Conservation (phyloP, 305 asterid genomes). For the Rubia peregrina region DNA sequence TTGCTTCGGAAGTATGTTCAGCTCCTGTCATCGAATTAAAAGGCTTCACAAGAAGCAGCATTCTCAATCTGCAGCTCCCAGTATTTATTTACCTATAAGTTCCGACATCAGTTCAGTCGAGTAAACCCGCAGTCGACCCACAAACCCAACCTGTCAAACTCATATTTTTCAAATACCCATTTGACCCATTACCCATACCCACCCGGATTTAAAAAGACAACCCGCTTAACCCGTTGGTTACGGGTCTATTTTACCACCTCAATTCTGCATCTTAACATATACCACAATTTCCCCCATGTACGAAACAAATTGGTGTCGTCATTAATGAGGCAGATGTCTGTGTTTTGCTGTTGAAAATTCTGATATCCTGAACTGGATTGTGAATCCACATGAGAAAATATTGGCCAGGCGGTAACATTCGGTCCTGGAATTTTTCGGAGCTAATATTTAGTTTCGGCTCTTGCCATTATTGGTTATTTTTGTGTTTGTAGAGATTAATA, state of each 20-base stretch:
- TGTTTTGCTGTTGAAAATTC: not conserved
- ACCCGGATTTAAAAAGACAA: too few species aligned
- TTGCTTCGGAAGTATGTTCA: conserved; percentile 4
- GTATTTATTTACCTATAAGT: not conserved
- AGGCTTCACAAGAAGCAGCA: not conserved
- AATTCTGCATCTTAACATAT: not conserved
- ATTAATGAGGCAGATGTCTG: not conserved
- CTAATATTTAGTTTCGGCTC: not conserved
- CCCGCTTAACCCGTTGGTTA: too few species aligned
- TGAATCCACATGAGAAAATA: not conserved
- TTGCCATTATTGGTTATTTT: not conserved
- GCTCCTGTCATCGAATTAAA: not conserved
- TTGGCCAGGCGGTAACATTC: not conserved
- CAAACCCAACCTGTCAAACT: too few species aligned
- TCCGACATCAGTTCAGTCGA: not conserved
- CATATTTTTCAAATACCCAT: too few species aligned
- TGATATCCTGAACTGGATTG: not conserved
- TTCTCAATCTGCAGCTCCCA: not conserved
- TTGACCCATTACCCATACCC: too few species aligned
- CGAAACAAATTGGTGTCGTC: not conserved
- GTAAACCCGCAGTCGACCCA: too few species aligned
- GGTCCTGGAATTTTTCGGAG: not conserved
- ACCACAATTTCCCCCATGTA: not conserved
- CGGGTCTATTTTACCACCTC: too few species aligned
- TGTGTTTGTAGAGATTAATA: not conserved